A percentile compares a stretch with the other conserved stretches of the same genome.
Evolutionary conservation across 176 grass and related monocot genomes (phyloP).

Genomic region (Eragrostis curvula): DNA sequence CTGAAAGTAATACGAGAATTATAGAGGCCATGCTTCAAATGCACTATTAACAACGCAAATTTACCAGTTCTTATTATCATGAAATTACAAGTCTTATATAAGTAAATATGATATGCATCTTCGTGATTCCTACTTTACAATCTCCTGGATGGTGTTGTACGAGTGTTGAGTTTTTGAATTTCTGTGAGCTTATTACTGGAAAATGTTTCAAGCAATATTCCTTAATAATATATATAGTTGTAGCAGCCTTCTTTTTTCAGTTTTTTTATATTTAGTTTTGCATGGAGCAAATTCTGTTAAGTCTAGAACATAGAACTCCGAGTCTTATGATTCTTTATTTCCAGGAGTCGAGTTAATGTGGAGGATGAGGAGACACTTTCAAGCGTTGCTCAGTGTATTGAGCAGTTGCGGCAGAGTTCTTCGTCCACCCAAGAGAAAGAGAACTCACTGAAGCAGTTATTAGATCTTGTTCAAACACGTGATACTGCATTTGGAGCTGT

Average conservation of each 20-base stretch:
- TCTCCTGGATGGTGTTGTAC: background rate
- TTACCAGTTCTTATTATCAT: background rate
- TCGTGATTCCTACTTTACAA: background rate
- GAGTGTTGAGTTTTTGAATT: background rate
- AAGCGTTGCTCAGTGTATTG: constrained; percentile 87
- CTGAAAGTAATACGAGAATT: background rate
- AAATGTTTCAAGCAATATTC: constrained; percentile 1
- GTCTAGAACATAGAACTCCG: background rate
- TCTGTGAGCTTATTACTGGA: background rate
- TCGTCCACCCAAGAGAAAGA: constrained; percentile 83
- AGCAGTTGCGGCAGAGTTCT: constrained; percentile 85
- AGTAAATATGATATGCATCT: constrained; percentile 26
- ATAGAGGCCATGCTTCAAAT: background rate
- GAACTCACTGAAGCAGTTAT: constrained; percentile 80
- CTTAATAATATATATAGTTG: constrained; percentile 24
- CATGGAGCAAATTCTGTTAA: constrained; percentile 11
- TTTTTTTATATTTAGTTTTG: background rate
- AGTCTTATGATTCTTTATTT: constrained; percentile 39
- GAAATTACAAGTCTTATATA: constrained; percentile 3
- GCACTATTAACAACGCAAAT: background rate
- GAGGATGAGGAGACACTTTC: constrained; percentile 96
- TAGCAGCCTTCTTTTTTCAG: background rate
- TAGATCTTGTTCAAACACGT: constrained; percentile 93
- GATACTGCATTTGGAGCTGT: constrained; percentile 90
- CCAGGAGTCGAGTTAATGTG: constrained; percentile 68